Conservation (phyloP, 257 asterid genomes). For the Forsythia viridissima region DNA sequence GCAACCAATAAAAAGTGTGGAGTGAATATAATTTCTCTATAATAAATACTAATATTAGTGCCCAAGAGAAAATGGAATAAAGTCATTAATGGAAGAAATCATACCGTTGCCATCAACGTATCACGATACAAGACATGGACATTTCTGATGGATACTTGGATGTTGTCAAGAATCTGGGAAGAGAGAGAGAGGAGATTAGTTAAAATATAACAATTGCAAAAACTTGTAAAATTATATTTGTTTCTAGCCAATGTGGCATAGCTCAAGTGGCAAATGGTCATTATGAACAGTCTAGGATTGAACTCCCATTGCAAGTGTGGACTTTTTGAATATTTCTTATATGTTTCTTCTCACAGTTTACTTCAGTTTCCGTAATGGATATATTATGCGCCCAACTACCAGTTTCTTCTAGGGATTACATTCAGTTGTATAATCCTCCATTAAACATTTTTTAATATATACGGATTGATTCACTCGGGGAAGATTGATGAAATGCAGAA, state of each 20-base stretch:
- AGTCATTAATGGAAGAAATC: constrained; percentile 21
- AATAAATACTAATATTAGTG: background rate
- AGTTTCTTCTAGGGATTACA: background rate
- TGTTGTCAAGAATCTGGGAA: constrained; percentile 86
- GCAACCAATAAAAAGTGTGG: too few relatives aligned
- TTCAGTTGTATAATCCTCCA: constrained; percentile 1
- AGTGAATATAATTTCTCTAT: too few relatives aligned
- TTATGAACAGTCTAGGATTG: background rate
- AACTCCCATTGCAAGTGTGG: background rate
- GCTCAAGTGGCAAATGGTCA: constrained; percentile 20
- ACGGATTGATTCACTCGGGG: constrained; percentile 10
- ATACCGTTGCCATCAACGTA: constrained; percentile 54
- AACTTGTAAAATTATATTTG: background rate
- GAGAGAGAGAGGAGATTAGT: constrained; percentile 20
- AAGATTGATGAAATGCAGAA: background rate
- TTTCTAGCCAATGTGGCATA: constrained; percentile 4
- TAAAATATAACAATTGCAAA: constrained; percentile 17
- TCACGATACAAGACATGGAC: constrained; percentile 75
- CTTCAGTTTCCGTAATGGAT: background rate
- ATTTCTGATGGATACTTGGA: constrained; percentile 86
- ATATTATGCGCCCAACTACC: background rate
- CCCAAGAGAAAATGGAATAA: constrained; percentile 8
- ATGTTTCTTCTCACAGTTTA: background rate
- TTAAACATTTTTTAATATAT: constrained; percentile 14
- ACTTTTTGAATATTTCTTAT: background rate